Base-by-base conservation (phyloP, 352 stramenopile genomes). In the Pythium monospermum region DNA sequence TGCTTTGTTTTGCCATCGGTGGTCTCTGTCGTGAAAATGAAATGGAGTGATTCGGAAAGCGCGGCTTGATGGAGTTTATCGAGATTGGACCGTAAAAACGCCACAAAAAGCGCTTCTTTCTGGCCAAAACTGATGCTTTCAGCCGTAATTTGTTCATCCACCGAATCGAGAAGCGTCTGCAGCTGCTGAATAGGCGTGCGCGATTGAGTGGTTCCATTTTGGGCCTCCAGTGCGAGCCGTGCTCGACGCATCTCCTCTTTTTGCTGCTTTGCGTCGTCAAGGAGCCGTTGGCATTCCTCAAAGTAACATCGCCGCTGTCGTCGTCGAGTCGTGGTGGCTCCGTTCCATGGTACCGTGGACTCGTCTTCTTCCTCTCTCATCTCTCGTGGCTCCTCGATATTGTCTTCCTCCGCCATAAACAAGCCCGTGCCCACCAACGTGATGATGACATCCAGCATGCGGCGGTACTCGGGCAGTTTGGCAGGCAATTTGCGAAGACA, bases 401-500 rank as follows among this genome's bases (percentile, higher is more conserved):
- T 13, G 30, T 35, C 30, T 35, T 35, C 30, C 8, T 13, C 13
- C 8, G 22, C 11, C 3, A 16, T 7, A 32, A 62, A 84, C 7
- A 88, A 45, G 1, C 69, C 76, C 7, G 69, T 66, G 48, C 86
- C 76, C 18, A 91, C 15, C 10, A 89, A 42, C 21, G 35, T 35
- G 21, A 85, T 61, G 12, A 76, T 63, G 16, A 85, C 68, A 32
- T 82, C 67, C 18, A 91, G 49, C 27, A 87, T 65, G 5, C 73
- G 77, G 19, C 60, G 66, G 58, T 87, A 87, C n/a, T 71, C 64
- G 39, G 80, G 80, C 2, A 91, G 62, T 15, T 57, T 64, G 1
- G 60, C 25, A 0, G 77, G 57, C 26, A 91, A 59, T 18, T 85
- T 80, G 36, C 72, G 75, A 16, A 91, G 51, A 48, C 80, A 91